Evolutionary conservation across 352 stramenopile species (phyloP).

Genomic region (Globisporangium orthogonon): DNA sequence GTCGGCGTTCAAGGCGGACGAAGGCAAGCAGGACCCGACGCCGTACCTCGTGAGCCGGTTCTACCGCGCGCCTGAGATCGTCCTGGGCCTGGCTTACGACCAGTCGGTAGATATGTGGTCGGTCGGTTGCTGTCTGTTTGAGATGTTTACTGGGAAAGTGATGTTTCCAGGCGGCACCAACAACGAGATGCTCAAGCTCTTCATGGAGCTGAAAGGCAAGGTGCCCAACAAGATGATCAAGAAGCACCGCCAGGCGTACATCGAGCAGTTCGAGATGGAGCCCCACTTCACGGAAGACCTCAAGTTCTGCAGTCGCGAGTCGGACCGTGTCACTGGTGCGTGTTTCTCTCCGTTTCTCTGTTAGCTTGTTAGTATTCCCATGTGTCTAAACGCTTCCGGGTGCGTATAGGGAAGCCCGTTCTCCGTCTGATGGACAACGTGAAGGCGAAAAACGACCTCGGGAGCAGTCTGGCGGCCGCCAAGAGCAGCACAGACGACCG

Average conservation of each 20-base stretch:
- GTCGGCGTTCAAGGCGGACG: slow-evolving; percentile 90
- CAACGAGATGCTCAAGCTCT: slow-evolving; percentile 96
- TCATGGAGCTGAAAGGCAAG: slow-evolving; percentile 95
- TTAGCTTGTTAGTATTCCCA: too few relatives aligned
- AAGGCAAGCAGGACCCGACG: slow-evolving; percentile 91
- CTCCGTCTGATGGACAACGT: slow-evolving; percentile 64
- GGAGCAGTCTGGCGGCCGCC: slow-evolving; percentile 36
- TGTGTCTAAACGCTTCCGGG: neutral
- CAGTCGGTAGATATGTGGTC: slow-evolving; percentile 97
- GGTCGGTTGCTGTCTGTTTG: slow-evolving; percentile 94
- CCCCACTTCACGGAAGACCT: slow-evolving; percentile 84
- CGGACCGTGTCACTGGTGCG: slow-evolving; percentile 73
- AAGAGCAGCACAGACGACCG: slow-evolving; percentile 65
- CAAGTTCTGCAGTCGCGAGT: slow-evolving; percentile 80
- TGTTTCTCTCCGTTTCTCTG: neutral
- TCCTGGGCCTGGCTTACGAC: slow-evolving; percentile 90
- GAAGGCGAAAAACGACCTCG: slow-evolving; percentile 59
- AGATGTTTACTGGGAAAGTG: slow-evolving; percentile 97
- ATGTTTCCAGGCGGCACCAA: slow-evolving; percentile 97
- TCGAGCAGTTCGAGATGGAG: slow-evolving; percentile 82
- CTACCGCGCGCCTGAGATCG: slow-evolving; percentile 96
- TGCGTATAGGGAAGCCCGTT: slow-evolving; percentile 48
- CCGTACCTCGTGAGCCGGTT: slow-evolving; percentile 99
- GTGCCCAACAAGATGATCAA: slow-evolving; percentile 84
- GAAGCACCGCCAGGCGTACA: slow-evolving; percentile 67